Conservation (phyloP, 441 rosid species). For the Gossypium lobatum region DNA sequence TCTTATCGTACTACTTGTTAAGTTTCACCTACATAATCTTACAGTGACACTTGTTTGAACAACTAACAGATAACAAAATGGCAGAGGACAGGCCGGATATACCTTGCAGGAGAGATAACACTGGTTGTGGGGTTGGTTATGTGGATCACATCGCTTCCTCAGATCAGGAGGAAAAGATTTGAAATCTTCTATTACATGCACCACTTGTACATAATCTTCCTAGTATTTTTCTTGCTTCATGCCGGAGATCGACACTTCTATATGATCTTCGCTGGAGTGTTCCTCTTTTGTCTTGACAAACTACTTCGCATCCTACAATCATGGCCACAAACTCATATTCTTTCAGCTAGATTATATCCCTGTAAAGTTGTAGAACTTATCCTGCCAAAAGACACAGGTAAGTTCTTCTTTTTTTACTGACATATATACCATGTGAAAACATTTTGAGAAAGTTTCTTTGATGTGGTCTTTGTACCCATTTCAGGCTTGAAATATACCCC, state of each 20-base stretch:
- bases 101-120: conserved; percentile 66
- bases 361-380: conserved; percentile 58
- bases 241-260: conserved; percentile 85
- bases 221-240: conserved; percentile 72
- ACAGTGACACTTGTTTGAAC: neutral
- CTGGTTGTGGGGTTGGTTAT: conserved; percentile 58
- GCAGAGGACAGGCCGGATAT: conserved; percentile 76
- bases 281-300: conserved; percentile 74
- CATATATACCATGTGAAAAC: neutral
- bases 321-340: conserved; percentile 41
- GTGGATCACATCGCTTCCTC: conserved; percentile 84
- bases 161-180: conserved; percentile 61
- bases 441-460: neutral
- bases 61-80: conserved; percentile 52
- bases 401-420: neutral
- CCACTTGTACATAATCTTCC: conserved; percentile 63
- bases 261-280: conserved; percentile 63
- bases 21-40: neutral
- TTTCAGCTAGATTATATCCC: conserved; percentile 54
- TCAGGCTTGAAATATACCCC: conserved; percentile 66
- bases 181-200: conserved; percentile 74
- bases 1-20: neutral
- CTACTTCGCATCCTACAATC: conserved; percentile 65
- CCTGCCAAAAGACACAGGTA: conserved; percentile 70
- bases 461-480: conserved; percentile 10